Conservation (phyloP, 2,329 filamentous ascomycete genomes). For the Oidium heveae region DNA sequence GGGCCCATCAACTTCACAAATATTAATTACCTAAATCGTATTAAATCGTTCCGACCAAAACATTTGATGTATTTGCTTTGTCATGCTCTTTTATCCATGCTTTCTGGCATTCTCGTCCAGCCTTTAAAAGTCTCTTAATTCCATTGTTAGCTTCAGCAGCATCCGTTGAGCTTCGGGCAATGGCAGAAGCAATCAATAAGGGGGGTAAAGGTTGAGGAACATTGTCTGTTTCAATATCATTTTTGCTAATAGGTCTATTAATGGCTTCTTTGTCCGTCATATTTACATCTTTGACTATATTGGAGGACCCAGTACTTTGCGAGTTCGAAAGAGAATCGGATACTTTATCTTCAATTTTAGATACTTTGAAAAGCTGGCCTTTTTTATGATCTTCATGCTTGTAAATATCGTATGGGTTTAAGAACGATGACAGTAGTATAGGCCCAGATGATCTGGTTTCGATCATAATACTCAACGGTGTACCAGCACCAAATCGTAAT, state of each 20-base stretch:
- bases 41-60: not conserved
- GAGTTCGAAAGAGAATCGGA: not conserved
- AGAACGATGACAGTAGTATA: conserved; percentile 19
- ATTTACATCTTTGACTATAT: not conserved
- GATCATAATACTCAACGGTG: conserved; percentile 30
- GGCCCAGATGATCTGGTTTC: conserved; percentile 21
- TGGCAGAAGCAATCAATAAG: conserved; percentile 27
- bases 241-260: not conserved
- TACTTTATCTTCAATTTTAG: not conserved
- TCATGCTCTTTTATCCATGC: conserved; percentile 21
- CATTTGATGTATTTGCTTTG: not conserved
- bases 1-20: too few relatives aligned
- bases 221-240: conserved; percentile 2
- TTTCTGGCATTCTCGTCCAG: conserved; percentile 28
- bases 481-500: conserved; percentile 25
- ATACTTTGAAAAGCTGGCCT: not conserved
- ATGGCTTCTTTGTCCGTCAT: not conserved
- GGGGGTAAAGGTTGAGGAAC: conserved; percentile 16
- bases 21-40: too few relatives aligned
- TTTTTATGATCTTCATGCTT: not conserved
- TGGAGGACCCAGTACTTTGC: not conserved
- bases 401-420: conserved; percentile 14
- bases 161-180: conserved; percentile 23
- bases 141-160: conserved; percentile 26
- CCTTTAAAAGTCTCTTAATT: conserved; percentile 25